Conservation (phyloP, 2,329 filamentous ascomycete species). For the Cladosporium colombiae region DNA sequence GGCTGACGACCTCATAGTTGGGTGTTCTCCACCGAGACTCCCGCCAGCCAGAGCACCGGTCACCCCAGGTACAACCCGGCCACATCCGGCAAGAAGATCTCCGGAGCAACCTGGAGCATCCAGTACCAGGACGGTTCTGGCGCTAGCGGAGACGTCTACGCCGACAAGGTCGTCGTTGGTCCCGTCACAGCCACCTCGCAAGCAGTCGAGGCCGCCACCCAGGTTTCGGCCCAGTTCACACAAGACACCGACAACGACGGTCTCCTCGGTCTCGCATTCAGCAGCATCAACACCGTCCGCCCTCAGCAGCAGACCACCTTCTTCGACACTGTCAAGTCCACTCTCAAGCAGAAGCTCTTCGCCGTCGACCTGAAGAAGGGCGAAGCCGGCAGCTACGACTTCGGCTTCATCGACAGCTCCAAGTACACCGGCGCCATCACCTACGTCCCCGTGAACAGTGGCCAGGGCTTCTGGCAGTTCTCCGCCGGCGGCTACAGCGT, state of each 20-base stretch:
- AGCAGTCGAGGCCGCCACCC: conserved; percentile 65
- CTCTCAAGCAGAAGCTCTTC: conserved; percentile 57
- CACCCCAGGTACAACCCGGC: conserved; percentile 60
- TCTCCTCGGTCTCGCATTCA: conserved; percentile 62
- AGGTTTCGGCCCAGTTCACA: conserved; percentile 57
- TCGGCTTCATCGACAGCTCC: conserved; percentile 59
- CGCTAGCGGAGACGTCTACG: conserved; percentile 65
- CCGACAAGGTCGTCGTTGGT: conserved; percentile 64
- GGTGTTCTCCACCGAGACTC: conserved; percentile 64
- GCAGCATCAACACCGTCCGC: conserved; percentile 58
- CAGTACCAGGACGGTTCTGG: conserved; percentile 66
- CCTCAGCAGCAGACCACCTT: conserved; percentile 57
- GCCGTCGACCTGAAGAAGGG: conserved; percentile 59
- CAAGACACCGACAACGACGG: conserved; percentile 58
- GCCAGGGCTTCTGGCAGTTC: conserved; percentile 66
- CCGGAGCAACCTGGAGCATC: conserved; percentile 59
- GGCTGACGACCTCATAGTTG: conserved; percentile 48
- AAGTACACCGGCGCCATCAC: conserved; percentile 58
- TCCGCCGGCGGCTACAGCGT: conserved; percentile 58
- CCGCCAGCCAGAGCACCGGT: conserved; percentile 51
- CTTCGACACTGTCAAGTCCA: conserved; percentile 59
- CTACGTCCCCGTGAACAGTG: conserved; percentile 57
- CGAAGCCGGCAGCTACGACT: conserved; percentile 55
- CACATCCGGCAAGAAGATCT: conserved; percentile 46
- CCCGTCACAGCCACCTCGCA: conserved; percentile 60